phyloP scores from a whole-genome alignment of 371 early-diverging fungal species.

The Mortierella sp. region DNA sequence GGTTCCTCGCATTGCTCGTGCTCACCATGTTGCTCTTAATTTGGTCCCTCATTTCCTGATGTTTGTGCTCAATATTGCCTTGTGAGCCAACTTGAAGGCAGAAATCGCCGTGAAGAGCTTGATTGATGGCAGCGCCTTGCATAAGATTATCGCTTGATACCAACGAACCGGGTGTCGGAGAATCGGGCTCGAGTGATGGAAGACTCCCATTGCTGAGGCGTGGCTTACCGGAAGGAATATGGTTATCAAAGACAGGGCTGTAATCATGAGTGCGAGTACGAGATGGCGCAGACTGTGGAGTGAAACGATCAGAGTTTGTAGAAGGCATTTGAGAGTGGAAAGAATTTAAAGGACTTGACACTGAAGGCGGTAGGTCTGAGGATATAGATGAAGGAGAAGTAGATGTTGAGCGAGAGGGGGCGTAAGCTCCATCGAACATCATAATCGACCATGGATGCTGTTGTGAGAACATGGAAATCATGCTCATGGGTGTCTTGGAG shows the following conservation, averaged over 20 bases:
- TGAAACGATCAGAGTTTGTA: conserved; percentile 16
- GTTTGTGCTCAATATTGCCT: background rate
- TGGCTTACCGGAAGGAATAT: conserved; percentile 24
- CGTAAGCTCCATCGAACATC: conserved; percentile 32
- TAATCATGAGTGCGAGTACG: conserved; percentile 31
- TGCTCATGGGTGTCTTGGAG: conserved; percentile 16
- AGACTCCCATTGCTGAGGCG: conserved; percentile 38
- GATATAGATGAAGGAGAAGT: conserved; percentile 19
- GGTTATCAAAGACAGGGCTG: conserved; percentile 15
- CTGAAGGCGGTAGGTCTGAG: background rate
- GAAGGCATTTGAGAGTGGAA: conserved; percentile 28
- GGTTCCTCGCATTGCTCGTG: conserved; percentile 15
- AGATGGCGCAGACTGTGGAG: conserved; percentile 4
- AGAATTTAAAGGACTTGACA: background rate
- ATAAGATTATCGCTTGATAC: conserved; percentile 26
- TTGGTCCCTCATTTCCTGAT: conserved; percentile 36
- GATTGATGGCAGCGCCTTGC: conserved; percentile 8
- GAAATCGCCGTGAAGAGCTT: conserved; percentile 49
- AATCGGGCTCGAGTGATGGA: conserved; percentile 35
- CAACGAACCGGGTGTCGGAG: conserved; percentile 25
- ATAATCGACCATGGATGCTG: conserved; percentile 45
- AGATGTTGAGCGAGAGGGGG: conserved; percentile 21
- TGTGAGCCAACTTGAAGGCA: conserved; percentile 20
- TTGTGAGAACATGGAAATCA: conserved; percentile 9
- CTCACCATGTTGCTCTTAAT: conserved; percentile 32